These are phyloP conservation scores for Telfairia occidentalis DNA, from an alignment of 331 rosid species.

Conservation along the genomic window DNA sequence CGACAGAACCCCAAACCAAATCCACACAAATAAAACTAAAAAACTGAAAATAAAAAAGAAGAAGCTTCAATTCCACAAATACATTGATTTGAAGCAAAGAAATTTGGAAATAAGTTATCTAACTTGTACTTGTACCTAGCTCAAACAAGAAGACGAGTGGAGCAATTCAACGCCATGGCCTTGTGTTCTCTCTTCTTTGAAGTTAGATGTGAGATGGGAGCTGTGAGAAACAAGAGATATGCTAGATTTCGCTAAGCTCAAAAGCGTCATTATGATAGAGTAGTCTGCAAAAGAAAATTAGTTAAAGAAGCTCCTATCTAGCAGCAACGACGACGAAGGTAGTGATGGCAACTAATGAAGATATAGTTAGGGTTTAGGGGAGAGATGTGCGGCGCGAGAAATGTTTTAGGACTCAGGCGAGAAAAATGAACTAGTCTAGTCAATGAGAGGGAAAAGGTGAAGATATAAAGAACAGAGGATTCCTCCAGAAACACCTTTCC, in stretches of 20 bases:
- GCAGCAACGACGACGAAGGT: no score
- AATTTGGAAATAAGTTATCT: not conserved
- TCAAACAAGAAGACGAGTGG: slow-evolving; percentile 25
- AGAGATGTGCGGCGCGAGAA: no score
- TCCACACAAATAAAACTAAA: not conserved
- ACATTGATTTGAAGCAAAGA: not conserved
- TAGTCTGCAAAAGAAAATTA: not conserved
- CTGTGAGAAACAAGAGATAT: not conserved
- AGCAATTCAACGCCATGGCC: slow-evolving; percentile 10
- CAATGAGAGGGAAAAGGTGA: no score
- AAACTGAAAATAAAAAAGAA: no score
- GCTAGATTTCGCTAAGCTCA: not conserved
- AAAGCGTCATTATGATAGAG: not conserved
- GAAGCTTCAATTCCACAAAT: not conserved
- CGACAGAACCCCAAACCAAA: not conserved
- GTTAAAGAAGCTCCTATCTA: no score
- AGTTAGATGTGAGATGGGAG: slow-evolving; percentile 3
- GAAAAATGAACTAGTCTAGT: no score
- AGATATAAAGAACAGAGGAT: no score
- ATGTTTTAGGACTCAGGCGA: no score
- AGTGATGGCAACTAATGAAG: no score
- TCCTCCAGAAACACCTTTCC: no score
- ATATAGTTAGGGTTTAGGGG: no score
- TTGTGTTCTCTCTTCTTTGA: slow-evolving; percentile 6
- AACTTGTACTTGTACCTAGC: slow-evolving; percentile 21